Evolutionary conservation across 129 eudicot species (phyloP), one percentile per base, ranked within the genome.

Genomic region (Flaveria bidentis): DNA sequence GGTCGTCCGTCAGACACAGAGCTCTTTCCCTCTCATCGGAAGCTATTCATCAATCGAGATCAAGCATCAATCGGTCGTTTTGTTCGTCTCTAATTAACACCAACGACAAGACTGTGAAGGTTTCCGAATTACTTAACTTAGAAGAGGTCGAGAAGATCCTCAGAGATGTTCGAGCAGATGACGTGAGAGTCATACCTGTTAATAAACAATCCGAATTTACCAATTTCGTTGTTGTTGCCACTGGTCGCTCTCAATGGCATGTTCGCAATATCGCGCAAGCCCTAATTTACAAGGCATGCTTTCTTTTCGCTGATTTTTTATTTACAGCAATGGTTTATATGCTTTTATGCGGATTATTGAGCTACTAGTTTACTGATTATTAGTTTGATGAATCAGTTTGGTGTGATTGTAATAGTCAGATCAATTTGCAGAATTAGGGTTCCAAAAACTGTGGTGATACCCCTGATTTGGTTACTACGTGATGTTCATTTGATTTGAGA

Each of bases 181-280:
- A 93, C 26, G 96, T 93, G 6, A 82, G 72, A 50, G 87, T 90
- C 22, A 76, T 93, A 10, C 91, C 93, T 2, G 88, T 89, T 62
- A 69, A 76, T 5, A 78, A 85, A 1, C 80, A 73, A 9, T 82
- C 82, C 36, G 88, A 86, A 30, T 88, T 87, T 63, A 52, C 97
- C 49, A 96, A 81, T 82, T 78, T 67, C 78, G 81, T 93, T 83
- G 89, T 93, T 14, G 72, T 93, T 44, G 98, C 97, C 71, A 90
- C 98, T 7, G 98, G 98, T 3, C 80, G 89, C 8, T 93, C 98
- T 28, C 85, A 91, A 20, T 93, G 98, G 98, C 98, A 93, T 75
- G 97, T 93, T 45, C 90, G 96, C 14, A 90, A 93, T 72, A 93
- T 93, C 55, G 94, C 91, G 52, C 97, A 91, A 81, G 97, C 98